Conservation (phyloP, 2,329 filamentous ascomycete species). For the Cladosporium oxysporum region DNA sequence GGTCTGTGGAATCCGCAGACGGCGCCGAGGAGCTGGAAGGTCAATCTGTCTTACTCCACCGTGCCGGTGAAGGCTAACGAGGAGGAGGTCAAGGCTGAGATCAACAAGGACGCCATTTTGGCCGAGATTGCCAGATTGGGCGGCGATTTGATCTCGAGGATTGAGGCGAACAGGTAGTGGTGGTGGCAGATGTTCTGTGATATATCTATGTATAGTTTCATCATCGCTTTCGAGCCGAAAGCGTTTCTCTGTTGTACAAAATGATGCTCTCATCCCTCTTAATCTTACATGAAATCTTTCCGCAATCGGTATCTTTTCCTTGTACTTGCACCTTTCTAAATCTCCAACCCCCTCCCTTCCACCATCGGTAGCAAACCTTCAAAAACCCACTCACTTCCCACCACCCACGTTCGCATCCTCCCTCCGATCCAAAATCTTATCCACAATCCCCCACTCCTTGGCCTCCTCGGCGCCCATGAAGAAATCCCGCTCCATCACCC, state of each 20-base stretch:
- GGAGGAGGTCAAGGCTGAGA: constrained; percentile 49
- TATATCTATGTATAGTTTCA: neutral
- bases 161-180: constrained; percentile 53
- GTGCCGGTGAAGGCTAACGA: constrained; percentile 49
- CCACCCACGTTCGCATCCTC: constrained; percentile 30
- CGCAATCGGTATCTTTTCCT: neutral
- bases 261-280: neutral
- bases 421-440: constrained; percentile 76
- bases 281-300: neutral
- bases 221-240: neutral
- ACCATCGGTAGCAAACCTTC: neutral
- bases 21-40: constrained; percentile 63
- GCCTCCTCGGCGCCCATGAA: constrained; percentile 90
- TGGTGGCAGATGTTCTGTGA: neutral
- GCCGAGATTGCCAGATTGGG: constrained; percentile 69
- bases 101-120: constrained; percentile 69
- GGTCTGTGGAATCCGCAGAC: constrained; percentile 66
- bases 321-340: neutral
- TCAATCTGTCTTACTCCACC: constrained; percentile 69
- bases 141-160: constrained; percentile 63
- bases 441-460: constrained; percentile 84
- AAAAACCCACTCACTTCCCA: neutral
- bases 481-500: constrained; percentile 95
- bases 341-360: neutral
- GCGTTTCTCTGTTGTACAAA: neutral